A percentile compares a stretch with the other conserved stretches of the same genome.
These are phyloP conservation scores for Blakeslea trispora DNA, from an alignment of 371 early-diverging fungal genomes.

Conservation along the genomic window DNA sequence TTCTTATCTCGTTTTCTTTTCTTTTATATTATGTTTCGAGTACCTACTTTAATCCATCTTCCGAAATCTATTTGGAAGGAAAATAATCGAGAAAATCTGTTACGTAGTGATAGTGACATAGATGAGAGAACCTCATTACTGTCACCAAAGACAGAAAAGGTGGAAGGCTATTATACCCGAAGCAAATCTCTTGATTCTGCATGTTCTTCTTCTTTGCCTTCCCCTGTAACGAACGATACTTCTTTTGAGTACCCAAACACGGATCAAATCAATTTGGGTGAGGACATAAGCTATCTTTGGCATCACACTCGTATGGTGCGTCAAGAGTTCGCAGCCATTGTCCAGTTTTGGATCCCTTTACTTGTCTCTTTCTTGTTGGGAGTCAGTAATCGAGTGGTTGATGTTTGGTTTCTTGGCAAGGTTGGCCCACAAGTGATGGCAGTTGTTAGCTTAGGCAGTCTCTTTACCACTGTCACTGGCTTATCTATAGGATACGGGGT, in stretches of 20 bases:
- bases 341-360: not conserved
- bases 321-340: not conserved
- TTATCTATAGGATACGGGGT: constrained; percentile 41
- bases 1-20: not conserved
- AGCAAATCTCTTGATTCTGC: constrained; percentile 1
- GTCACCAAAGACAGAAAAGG: not conserved
- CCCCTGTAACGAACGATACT: constrained; percentile 2
- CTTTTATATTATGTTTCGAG: constrained; percentile 7
- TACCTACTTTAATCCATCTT: constrained; percentile 6
- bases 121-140: constrained; percentile 1
- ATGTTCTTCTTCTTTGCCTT: not conserved
- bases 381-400: constrained; percentile 28
- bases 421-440: constrained; percentile 40
- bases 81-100: not conserved
- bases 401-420: constrained; percentile 44
- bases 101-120: constrained; percentile 4
- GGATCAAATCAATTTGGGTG: not conserved
- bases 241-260: constrained; percentile 1
- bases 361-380: constrained; percentile 35
- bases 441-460: constrained; percentile 32
- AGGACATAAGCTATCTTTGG: constrained; percentile 1
- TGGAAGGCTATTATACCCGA: not conserved
- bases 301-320: not conserved
- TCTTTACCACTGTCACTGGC: constrained; percentile 35
- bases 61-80: constrained; percentile 8